These are phyloP conservation scores for Beauveria asiatica DNA, from an alignment of 2,329 filamentous ascomycete species.

Conservation along the genomic window DNA sequence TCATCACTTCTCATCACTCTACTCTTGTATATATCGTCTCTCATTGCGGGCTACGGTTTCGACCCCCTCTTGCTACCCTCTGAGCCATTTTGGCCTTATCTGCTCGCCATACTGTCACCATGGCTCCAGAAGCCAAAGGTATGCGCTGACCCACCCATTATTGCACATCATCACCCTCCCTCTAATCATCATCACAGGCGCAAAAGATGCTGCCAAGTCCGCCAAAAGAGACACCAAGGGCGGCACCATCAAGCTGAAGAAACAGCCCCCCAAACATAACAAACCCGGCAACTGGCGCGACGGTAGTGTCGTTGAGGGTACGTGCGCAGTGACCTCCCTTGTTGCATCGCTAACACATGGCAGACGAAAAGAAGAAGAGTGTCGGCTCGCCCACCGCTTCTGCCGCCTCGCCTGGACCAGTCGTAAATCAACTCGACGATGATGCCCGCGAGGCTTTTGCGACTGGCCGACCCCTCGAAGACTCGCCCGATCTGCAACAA, in stretches of 20 bases:
- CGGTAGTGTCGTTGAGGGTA: slow-evolving; percentile 55
- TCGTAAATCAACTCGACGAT: slow-evolving; percentile 65
- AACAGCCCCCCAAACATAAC: slow-evolving; percentile 50
- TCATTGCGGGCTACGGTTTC: not conserved
- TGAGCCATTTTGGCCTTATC: not conserved
- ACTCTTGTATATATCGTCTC: not conserved
- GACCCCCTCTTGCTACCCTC: not conserved
- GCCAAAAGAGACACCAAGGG: slow-evolving; percentile 46
- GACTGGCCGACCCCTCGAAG: slow-evolving; percentile 73
- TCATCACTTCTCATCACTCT: slow-evolving; percentile 1
- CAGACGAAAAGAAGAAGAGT: slow-evolving; percentile 49
- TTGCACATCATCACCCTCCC: not conserved
- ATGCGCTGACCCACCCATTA: not conserved
- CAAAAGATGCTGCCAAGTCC: slow-evolving; percentile 53
- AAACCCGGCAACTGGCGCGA: slow-evolving; percentile 67
- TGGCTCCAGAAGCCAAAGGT: slow-evolving; percentile 13
- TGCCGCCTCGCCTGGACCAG: slow-evolving; percentile 42
- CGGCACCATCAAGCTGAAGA: slow-evolving; percentile 54
- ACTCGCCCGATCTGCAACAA: slow-evolving; percentile 67
- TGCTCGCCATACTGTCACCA: not conserved
- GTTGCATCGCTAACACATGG: not conserved
- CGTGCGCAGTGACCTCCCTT: slow-evolving; percentile 13
- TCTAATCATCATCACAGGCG: slow-evolving; percentile 28
- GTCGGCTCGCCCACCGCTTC: slow-evolving; percentile 32
- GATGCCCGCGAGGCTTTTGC: slow-evolving; percentile 69